Base-by-base conservation (phyloP, 495 filamentous ascomycete species). In the Symbiotaphrina buchneri region DNA sequence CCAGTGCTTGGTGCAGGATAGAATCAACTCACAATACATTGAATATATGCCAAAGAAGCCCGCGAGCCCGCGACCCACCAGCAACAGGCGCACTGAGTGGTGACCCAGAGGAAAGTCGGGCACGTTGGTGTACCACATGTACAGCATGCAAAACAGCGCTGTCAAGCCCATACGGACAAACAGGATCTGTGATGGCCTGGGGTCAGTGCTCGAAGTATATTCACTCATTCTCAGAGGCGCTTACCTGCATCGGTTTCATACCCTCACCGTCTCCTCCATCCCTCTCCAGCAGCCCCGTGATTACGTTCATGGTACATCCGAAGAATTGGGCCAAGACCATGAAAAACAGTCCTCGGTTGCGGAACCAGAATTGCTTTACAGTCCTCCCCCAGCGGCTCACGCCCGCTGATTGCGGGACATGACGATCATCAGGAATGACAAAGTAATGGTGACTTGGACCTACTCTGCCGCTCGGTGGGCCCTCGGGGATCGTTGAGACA, bases 1-100 rank as follows among this genome's bases (percentile, higher is more conserved):
- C 21, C 21, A 16, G 13, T 18, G 22, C 20, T 32, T 27, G 15
- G 11, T 20, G 2, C 7, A 1, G 28, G 1, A 6, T 16, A 11
- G 14, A 24, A 6, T 8, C 14, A 11, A 52, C 61, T 34, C 47
- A 71, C 65, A 82, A 40, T 80, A 79, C 28, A 79, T 50, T 6
- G 74, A 71, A 49, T 70, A 80, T 6, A 90, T 79, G 7, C 85
- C 85, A 47, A 80, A 78, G 51, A 93, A 93, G 0, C 85, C 85
- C 30, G 60, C 61, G 1, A 74, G 39, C 0, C 79, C 82, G 34
- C 85, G 61, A 2, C 61, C 46, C 0, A 84, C 42, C 7, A 95
- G 58, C 13, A 93, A 55, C 27, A 48, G 46, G 15, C 79, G 51
- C 2, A 92, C 58, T 10, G 67, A 65, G 20, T 50, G 60, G 5